Percentiles rank a stretch among this genome's conserved stretches.
These are phyloP conservation scores for Eucalyptus viminalis DNA, from an alignment of 345 rosid genomes.

Conservation along the genomic window DNA sequence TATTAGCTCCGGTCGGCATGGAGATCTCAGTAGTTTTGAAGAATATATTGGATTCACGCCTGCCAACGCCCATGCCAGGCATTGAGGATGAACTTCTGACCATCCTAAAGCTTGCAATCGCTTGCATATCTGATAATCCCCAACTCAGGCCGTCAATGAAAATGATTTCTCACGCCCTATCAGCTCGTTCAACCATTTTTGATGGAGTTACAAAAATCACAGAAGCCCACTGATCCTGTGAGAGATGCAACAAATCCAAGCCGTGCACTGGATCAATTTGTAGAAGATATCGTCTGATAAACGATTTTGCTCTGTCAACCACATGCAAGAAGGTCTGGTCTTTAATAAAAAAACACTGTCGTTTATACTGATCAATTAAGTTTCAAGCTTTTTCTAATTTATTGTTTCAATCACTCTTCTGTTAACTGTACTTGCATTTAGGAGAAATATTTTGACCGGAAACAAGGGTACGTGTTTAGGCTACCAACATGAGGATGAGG, in stretches of 20 bases:
- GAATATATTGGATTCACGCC: conserved; percentile 9
- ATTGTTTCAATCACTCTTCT: neutral
- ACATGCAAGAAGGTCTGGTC: neutral
- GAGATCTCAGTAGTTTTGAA: neutral
- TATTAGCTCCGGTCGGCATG: neutral
- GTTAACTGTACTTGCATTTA: neutral
- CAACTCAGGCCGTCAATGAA: conserved; percentile 22
- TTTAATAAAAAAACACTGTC: too few relatives aligned
- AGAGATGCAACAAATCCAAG: neutral
- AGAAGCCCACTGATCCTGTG: neutral
- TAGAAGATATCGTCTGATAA: neutral
- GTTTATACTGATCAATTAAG: too few relatives aligned
- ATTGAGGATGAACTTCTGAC: neutral
- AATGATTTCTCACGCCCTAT: neutral
- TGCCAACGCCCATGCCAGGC: conserved; percentile 1
- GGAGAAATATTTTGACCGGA: neutral
- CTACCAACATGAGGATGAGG: neutral
- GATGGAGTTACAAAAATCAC: neutral
- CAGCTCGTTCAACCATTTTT: neutral
- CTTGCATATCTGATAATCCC: conserved; percentile 14
- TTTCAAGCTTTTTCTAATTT: too few relatives aligned
- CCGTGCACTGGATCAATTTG: neutral
- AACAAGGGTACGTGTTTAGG: neutral
- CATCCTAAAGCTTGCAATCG: conserved; percentile 1
- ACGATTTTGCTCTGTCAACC: neutral